These are phyloP conservation scores for Starmerella bombi DNA, from an alignment of 805 yeast genomes.

Conservation along the genomic window DNA sequence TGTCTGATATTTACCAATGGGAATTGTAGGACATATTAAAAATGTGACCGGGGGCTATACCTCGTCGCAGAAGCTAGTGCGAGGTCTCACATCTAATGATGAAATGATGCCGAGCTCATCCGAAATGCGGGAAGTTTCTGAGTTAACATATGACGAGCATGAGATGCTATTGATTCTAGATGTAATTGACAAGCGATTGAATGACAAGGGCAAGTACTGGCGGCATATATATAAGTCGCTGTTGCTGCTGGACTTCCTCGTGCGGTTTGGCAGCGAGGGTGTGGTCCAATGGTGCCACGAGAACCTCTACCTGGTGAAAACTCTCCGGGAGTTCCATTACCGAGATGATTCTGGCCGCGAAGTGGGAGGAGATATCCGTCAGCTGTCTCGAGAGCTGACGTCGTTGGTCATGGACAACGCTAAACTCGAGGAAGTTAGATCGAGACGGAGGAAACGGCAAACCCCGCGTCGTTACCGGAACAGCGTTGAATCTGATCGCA, in stretches of 20 bases:
- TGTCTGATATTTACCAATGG: conserved; percentile 35
- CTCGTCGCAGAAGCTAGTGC: conserved; percentile 68
- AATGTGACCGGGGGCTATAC: conserved; percentile 86
- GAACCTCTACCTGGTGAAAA: conserved; percentile 74
- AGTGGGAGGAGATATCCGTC: conserved; percentile 78
- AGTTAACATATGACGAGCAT: conserved; percentile 52
- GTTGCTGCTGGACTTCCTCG: conserved; percentile 76
- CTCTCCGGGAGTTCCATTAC: conserved; percentile 78
- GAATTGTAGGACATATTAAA: conserved; percentile 70
- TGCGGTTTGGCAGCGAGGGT: conserved; percentile 73
- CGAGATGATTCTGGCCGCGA: conserved; percentile 66
- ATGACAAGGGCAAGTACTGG: conserved; percentile 96
- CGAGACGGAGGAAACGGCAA: conserved; percentile 17
- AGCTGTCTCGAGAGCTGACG: conserved; percentile 80
- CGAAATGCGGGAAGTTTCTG: conserved; percentile 74
- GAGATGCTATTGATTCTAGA: conserved; percentile 87
- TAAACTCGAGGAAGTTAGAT: conserved; percentile 58
- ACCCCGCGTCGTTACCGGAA: conserved; percentile 9
- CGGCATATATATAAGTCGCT: conserved; percentile 87
- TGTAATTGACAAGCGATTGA: conserved; percentile 78
- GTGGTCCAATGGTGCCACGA: conserved; percentile 88
- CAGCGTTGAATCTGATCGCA: conserved; percentile 21
- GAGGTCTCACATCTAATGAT: conserved; percentile 83
- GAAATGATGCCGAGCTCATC: conserved; percentile 67
- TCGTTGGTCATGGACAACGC: conserved; percentile 71